A percentile compares a stretch with the other conserved stretches of the same genome.
Evolutionary conservation across 768 basidiomycete genomes (phyloP).

Genomic region (Boletus sp.): DNA sequence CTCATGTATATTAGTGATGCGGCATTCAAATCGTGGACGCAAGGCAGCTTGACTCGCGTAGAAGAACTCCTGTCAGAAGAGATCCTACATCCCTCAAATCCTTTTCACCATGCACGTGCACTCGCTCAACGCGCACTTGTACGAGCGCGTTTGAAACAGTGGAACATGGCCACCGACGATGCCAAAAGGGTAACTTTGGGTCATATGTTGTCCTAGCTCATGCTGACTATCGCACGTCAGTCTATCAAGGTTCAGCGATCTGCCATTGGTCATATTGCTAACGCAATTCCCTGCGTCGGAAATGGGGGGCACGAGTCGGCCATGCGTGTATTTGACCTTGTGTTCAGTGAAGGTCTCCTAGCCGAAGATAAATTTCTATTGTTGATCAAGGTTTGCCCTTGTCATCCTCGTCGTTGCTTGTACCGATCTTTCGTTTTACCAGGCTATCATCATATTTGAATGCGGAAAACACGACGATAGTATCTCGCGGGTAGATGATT

Average conservation of each 20-base stretch:
- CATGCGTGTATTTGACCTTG: constrained; percentile 7
- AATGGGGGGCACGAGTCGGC: constrained; percentile 2
- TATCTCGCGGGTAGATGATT: constrained; percentile 3
- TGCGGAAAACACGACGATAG: constrained; percentile 5
- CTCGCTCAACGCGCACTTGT: constrained; percentile 2
- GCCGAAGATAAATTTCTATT: constrained; percentile 8
- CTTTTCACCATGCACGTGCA: neutral
- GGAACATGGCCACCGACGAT: neutral
- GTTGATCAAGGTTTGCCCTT: constrained; percentile 4
- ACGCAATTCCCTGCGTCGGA: neutral
- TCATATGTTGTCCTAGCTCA: neutral
- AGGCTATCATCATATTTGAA: constrained; percentile 8
- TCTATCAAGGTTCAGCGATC: constrained; percentile 7
- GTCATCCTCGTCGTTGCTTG: neutral
- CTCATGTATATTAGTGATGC: neutral
- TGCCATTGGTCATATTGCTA: constrained; percentile 5
- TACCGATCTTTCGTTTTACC: neutral
- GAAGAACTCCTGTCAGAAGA: constrained; percentile 6
- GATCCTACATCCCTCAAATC: neutral
- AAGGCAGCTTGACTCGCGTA: neutral
- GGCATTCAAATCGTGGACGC: neutral
- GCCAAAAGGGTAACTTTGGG: neutral
- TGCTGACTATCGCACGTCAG: neutral
- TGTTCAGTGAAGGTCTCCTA: neutral
- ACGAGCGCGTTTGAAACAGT: neutral